phyloP scores from a whole-genome alignment of 306 rosid genomes.

The Castanospermum australe region DNA sequence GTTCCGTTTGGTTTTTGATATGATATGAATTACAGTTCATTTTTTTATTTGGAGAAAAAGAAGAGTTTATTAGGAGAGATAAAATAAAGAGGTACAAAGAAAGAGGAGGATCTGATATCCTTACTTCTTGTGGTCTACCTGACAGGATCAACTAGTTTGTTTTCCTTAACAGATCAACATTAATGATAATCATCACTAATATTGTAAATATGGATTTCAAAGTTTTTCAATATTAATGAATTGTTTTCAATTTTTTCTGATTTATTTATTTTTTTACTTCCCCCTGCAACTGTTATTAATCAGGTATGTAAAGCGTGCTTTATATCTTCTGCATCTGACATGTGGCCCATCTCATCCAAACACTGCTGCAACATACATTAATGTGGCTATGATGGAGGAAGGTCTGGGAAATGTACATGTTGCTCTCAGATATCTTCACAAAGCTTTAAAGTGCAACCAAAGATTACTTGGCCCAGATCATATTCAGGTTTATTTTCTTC shows the following conservation, averaged over 20 bases:
- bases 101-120: not conserved
- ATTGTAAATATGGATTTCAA: not conserved
- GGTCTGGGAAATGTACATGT: conserved; percentile 86
- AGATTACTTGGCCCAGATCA: conserved; percentile 81
- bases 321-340: conserved; percentile 82
- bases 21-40: not conserved
- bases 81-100: not conserved
- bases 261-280: conserved; percentile 6
- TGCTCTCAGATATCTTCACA: conserved; percentile 90
- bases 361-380: conserved; percentile 88
- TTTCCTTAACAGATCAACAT: not conserved
- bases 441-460: conserved; percentile 83
- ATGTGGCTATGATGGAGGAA: conserved; percentile 93
- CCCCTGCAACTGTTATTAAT: conserved; percentile 25
- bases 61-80: not conserved
- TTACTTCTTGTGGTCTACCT: not conserved
- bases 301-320: conserved; percentile 86
- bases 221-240: not conserved
- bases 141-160: not conserved
- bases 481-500: conserved; percentile 60
- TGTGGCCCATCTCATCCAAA: conserved; percentile 91
- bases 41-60: not conserved
- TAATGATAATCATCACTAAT: not conserved
- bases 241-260: not conserved
- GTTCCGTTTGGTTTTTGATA: not conserved